Conservation (phyloP, 164 flowering plant genomes). For the Amborella trichopoda region DNA sequence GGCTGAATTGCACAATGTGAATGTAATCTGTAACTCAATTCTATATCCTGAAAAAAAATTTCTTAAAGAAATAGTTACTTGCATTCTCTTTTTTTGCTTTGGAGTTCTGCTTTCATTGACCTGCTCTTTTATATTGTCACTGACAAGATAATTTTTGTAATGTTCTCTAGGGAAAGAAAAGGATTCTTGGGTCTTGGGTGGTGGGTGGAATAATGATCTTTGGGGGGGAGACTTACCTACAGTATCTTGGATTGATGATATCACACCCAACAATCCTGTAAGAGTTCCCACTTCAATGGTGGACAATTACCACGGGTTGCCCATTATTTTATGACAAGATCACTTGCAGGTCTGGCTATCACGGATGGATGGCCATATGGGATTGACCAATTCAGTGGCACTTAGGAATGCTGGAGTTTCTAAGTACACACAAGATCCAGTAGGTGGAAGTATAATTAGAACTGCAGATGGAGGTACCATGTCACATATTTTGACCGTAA, state of each 20-base stretch:
- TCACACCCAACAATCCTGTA: conserved; percentile 80
- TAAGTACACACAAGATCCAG: conserved; percentile 48
- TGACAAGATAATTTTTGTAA: too few species aligned
- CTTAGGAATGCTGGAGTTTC: conserved; percentile 59
- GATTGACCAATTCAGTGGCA: conserved; percentile 79
- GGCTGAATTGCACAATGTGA: too few species aligned
- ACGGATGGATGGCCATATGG: conserved; percentile 97
- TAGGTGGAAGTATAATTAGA: conserved; percentile 70
- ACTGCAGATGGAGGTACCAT: conserved; percentile 45
- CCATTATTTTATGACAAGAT: too few species aligned
- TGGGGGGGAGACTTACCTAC: conserved; percentile 87
- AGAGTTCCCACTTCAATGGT: conserved; percentile 10
- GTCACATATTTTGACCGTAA: not conserved
- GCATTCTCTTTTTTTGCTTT: too few species aligned
- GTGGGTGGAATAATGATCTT: conserved; percentile 94
- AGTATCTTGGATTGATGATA: conserved; percentile 84
- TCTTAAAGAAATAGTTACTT: too few species aligned
- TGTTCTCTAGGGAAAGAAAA: conserved; percentile 6
- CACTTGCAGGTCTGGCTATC: conserved; percentile 65
- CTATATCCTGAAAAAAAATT: too few species aligned
- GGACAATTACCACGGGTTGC: too few species aligned
- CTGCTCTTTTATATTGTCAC: too few species aligned
- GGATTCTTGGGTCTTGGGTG: conserved; percentile 85
- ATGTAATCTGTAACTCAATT: too few species aligned
- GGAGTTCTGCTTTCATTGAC: too few species aligned